Evolutionary conservation across 2,329 filamentous ascomycete species (phyloP), one percentile per base, ranked within the genome.

Genomic region (Arachnomyces sp.): DNA sequence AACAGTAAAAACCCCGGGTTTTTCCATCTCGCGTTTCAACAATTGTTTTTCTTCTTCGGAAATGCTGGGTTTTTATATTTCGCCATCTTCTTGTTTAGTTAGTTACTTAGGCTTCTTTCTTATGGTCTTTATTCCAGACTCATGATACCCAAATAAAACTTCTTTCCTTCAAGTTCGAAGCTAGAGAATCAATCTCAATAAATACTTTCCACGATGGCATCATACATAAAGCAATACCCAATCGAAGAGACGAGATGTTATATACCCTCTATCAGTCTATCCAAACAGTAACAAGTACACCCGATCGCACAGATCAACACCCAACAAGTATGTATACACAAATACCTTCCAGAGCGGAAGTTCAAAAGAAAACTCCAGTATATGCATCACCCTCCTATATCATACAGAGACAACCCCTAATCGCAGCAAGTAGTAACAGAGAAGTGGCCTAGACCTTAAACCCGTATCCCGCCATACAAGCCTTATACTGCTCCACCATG

Each of bases 381-480:
- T 25, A 14, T 16, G 15, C n/a, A 37, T 29, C n/a, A 28, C 11
- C 35, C 35, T 29, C 13, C 28, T 28, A 25, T 28, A 30, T 13
- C 17, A 11, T 28, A 13, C 38, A 44, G 33, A 13, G 32, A 33
- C 37, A 30, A 29, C 9, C 25, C 37, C n/a, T 17, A 30, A 25
- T 25, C 14, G 13, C 7, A 28, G 20, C 7, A 13, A 29, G 31
- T 8, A 35, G 41, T 31, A 35, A 12, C n/a, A n/a, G n/a, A n/a
- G n/a, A n/a, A n/a, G n/a, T n/a, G n/a, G n/a, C n/a, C 39, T 58
- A 69, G 43, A 70, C 58, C 63, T 86, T 82, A 72, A 94, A 98
- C 12, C 92, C 92, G 57, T 84, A 96, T 8, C 87, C 84, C 43
- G 81, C 79, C 92, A 98, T 96, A 65, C 92, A 98, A 52, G 68